Conservation (phyloP, 441 rosid genomes). For the Gossypium trilobum region DNA sequence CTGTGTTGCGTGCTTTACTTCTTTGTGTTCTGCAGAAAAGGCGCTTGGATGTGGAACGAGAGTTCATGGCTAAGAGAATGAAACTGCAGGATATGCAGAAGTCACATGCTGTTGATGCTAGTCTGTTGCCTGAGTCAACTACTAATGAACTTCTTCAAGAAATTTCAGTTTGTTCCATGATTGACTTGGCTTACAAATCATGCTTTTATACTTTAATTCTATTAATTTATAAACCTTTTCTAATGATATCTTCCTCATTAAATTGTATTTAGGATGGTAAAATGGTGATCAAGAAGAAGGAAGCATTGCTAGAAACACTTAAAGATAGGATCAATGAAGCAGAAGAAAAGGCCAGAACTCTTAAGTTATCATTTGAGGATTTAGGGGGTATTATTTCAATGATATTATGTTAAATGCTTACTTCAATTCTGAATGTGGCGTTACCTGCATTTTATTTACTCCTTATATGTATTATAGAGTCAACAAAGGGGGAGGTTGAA, state of each 20-base stretch:
- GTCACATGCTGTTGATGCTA: slow-evolving; percentile 40
- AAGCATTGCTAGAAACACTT: slow-evolving; percentile 39
- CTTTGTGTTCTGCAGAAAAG: slow-evolving; percentile 42
- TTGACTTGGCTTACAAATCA: slow-evolving; percentile 8
- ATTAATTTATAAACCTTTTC: neutral
- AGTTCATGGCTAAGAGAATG: slow-evolving; percentile 38
- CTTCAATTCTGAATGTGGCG: neutral
- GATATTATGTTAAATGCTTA: slow-evolving; percentile 2
- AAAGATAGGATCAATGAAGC: slow-evolving; percentile 42
- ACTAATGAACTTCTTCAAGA: slow-evolving; percentile 77
- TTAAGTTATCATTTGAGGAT: slow-evolving; percentile 49
- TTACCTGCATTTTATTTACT: slow-evolving; percentile 9
- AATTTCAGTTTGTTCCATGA: slow-evolving; percentile 58
- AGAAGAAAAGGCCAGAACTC: slow-evolving; percentile 46
- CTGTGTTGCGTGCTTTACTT: neutral
- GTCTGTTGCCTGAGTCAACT: slow-evolving; percentile 38
- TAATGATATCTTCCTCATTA: slow-evolving; percentile 5
- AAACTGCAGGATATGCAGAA: slow-evolving; percentile 56
- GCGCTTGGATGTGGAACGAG: slow-evolving; percentile 42
- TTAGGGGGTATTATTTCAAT: slow-evolving; percentile 50
- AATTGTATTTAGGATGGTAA: slow-evolving; percentile 37
- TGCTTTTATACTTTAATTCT: neutral
- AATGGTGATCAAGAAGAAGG: slow-evolving; percentile 48
- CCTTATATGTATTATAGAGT: slow-evolving; percentile 33
- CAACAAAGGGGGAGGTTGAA: slow-evolving; percentile 63